Evolutionary conservation across 495 filamentous ascomycete genomes (phyloP), one percentile per base, ranked within the genome.

Genomic region (Articulospora tetracladia): DNA sequence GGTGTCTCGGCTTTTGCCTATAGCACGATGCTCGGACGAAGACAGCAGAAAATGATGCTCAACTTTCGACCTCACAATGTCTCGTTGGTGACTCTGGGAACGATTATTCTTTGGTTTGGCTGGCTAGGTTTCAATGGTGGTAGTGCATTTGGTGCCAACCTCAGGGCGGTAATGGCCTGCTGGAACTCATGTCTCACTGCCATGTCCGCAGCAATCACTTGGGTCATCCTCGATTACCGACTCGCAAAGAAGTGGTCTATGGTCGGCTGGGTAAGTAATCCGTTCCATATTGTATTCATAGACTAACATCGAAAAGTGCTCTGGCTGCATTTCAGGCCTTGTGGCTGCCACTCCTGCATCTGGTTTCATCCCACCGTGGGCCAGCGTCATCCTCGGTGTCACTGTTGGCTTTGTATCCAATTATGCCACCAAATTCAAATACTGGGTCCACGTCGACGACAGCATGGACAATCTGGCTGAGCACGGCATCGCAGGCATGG

Each of bases 71-170:
- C 94, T 1, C 94, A 98, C 83, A 98, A 98, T 77, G 93, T 98
- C 66, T 97, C 93, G 10, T 79, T 97, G 65, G 97, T 98, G 72
- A 89, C 93, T 10, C 86, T 98, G 66, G 94, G 94, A 51, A 98
- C 94, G 13, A 83, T 95, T 56, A 84, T 98, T 72, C 88, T 98
- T 50, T 98, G 93, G 93, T 97, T 98, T 70, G 94, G 94, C 67
- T 98, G 94, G 94, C 79, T 98, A 61, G 94, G 92, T 39, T 98
- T 98, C 83, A 98, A 98, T 79, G 93, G 93, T 66, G 93, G 93
- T 46, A 97, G 92, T 7, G 74, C 93, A 17, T 96, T 97, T 67
- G 94, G 94, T 66, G 89, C 94, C 57, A 98, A 97, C 77, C 79
- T 98, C 50, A 90, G 94, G 62, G 94, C 94, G n/a, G 83, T 87